Evolutionary conservation across 768 basidiomycete genomes (phyloP), one percentile per base, ranked within the genome.

Genomic region (Sistotremastrum suecicum): DNA sequence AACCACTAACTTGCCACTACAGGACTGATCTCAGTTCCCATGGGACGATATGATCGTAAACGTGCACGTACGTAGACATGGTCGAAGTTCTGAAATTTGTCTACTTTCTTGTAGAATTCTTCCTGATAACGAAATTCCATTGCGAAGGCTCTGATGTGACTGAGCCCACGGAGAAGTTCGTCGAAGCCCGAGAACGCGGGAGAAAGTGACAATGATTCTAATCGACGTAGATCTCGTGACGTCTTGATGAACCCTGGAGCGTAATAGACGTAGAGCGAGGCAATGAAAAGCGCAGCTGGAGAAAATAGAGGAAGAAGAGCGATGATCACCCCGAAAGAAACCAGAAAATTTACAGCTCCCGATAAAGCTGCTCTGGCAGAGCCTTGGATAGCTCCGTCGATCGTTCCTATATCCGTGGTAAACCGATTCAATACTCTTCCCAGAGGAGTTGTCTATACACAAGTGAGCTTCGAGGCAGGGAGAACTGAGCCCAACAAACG

Each of bases 401-500:
- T 76, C 4, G 78, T 78, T 43, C 77, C 78, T 54, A 88, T 79
- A 53, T 88, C 83, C 5, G 74, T 71, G 7, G 80, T 82, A 55
- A 89, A 83, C 11, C 88, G 73, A 54, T 88, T 87, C 36, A 84
- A 67, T 52, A 89, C 82, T 5, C 83, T 66, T 7, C 86, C 86
- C 36, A 81, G 75, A 1, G 83, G 83, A 3, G 80, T 84, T 36
- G 20, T 20, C 20, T 20, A 20, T 20, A 20, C 20, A 20, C 20
- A 20, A 20, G 20, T 20, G 20, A 20, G 20, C 20, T 20, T 20
- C 20, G 20, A 20, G 20, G 20, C 20, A 20, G 20, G 20, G 20
- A 20, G 20, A 20, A 20, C 20, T 20, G 20, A 20, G 20, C 20
- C 20, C 20, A 20, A 20, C 20, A 20, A 20, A 20, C 20, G 20